Evolutionary conservation across 2,329 filamentous ascomycete species (phyloP).

Genomic region (Lasiodiplodia hormozganensis): DNA sequence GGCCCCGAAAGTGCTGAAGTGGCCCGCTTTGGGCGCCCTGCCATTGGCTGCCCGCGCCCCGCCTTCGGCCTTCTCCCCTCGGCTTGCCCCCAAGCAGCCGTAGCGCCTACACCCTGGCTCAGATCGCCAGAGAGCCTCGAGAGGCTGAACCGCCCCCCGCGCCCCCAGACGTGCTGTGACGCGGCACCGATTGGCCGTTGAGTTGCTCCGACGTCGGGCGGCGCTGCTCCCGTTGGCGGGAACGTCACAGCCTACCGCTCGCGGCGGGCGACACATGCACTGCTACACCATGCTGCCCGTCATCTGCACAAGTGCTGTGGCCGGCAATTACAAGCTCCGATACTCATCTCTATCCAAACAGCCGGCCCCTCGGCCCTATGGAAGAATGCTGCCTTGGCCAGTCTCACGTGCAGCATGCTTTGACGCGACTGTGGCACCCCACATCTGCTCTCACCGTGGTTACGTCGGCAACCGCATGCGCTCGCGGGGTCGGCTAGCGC

Average conservation of each 20-base stretch:
- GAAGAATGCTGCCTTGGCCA: neutral
- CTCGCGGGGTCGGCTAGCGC: neutral
- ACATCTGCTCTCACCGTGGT: neutral
- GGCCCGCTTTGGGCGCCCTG: conserved; percentile 6
- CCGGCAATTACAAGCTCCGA: neutral
- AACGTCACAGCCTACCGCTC: neutral
- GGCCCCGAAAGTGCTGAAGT: conserved; percentile 6
- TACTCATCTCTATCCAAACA: neutral
- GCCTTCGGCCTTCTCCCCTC: conserved; percentile 22
- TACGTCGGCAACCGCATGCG: neutral
- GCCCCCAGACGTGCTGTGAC: neutral
- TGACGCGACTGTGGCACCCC: neutral
- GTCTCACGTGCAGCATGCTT: neutral
- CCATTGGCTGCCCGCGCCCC: conserved; percentile 8
- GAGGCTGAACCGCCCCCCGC: conserved; percentile 16
- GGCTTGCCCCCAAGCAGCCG: conserved; percentile 13
- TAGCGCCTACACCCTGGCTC: conserved; percentile 20
- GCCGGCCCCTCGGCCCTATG: neutral
- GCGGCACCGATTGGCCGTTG: neutral
- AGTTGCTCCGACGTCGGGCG: conserved; percentile 13
- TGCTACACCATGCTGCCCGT: neutral
- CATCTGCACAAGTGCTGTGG: neutral
- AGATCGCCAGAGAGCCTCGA: conserved; percentile 24
- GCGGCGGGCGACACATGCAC: neutral
- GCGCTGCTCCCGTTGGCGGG: neutral